Evolutionary conservation across 495 filamentous ascomycete species (phyloP).

Genomic region (Penicillium verhagenii): DNA sequence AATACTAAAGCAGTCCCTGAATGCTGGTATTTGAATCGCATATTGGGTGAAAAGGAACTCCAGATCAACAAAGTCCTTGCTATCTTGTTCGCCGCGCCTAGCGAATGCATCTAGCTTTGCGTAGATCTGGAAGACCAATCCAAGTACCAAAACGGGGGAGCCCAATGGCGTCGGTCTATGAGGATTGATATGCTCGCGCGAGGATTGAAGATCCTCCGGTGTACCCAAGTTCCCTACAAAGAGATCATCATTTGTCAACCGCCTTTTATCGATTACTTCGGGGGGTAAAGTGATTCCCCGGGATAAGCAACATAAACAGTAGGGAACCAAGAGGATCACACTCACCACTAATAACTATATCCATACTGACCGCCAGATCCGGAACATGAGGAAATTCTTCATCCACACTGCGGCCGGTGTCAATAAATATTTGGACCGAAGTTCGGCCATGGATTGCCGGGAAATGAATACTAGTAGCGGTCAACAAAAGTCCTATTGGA

Average conservation of each 20-base stretch:
- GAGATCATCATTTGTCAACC: not conserved
- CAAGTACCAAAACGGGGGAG: slow-evolving; percentile 19
- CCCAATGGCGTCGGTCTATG: slow-evolving; percentile 18
- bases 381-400: slow-evolving; percentile 21
- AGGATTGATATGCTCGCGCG: slow-evolving; percentile 23
- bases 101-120: slow-evolving; percentile 22
- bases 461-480: slow-evolving; percentile 18
- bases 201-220: slow-evolving; percentile 21
- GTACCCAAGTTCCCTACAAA: slow-evolving; percentile 19
- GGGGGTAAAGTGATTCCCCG: not conserved
- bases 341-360: slow-evolving; percentile 25
- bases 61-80: slow-evolving; percentile 25
- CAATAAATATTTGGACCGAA: slow-evolving; percentile 23
- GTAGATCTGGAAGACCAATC: slow-evolving; percentile 23
- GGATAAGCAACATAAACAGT: not conserved
- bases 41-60: slow-evolving; percentile 23
- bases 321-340: not conserved
- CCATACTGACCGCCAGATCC: slow-evolving; percentile 25
- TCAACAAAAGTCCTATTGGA: slow-evolving; percentile 8
- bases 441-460: slow-evolving; percentile 21
- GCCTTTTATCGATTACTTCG: not conserved
- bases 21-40: slow-evolving; percentile 19
- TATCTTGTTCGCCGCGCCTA: slow-evolving; percentile 19
- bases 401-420: slow-evolving; percentile 19
- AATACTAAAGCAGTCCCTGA: slow-evolving; percentile 18